A percentile compares a stretch with the other conserved stretches of the same genome.
Conservation (phyloP, 352 stramenopile species). For the Phytophthora pistaciae region DNA sequence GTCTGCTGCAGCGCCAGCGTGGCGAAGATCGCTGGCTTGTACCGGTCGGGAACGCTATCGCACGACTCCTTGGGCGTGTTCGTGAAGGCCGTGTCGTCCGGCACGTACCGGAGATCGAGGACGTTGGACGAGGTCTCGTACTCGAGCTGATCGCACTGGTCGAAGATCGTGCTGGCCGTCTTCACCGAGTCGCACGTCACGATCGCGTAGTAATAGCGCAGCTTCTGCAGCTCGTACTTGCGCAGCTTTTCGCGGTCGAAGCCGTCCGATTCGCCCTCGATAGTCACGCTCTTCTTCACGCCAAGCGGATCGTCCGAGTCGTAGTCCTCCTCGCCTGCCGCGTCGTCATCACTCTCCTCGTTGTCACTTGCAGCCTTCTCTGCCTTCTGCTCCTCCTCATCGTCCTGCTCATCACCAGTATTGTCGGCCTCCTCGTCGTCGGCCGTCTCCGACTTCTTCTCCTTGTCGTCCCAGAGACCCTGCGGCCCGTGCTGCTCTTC, state of each 20-base stretch:
- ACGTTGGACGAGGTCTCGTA: conserved; percentile 96
- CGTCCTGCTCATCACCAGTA: conserved; percentile 28
- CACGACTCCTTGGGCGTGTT: conserved; percentile 91
- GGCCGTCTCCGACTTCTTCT: conserved; percentile 26
- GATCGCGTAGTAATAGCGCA: conserved; percentile 99
- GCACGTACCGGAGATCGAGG: conserved; percentile 96
- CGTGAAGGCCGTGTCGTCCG: conserved; percentile 89
- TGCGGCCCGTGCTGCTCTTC: conserved; percentile 79
- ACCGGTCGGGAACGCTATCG: conserved; percentile 90
- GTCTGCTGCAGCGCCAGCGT: conserved; percentile 93
- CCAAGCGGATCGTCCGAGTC: conserved; percentile 80
- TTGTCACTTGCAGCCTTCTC: conserved; percentile 15
- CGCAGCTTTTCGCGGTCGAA: conserved; percentile 97
- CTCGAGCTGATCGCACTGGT: conserved; percentile 97
- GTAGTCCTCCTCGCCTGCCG: conserved; percentile 54
- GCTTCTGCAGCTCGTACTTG: conserved; percentile 97
- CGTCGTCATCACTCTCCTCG: conserved; percentile 45
- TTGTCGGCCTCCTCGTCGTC: conserved; percentile 19
- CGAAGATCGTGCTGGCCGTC: conserved; percentile 94
- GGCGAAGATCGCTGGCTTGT: conserved; percentile 96
- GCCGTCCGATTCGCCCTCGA: conserved; percentile 61
- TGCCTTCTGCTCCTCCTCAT: conserved; percentile 38
- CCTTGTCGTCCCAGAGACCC: conserved; percentile 68
- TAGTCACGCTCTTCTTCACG: conserved; percentile 68
- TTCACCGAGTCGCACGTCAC: conserved; percentile 94